These are phyloP conservation scores for Phytophthora pisi DNA, from an alignment of 352 stramenopile genomes.

Conservation along the genomic window DNA sequence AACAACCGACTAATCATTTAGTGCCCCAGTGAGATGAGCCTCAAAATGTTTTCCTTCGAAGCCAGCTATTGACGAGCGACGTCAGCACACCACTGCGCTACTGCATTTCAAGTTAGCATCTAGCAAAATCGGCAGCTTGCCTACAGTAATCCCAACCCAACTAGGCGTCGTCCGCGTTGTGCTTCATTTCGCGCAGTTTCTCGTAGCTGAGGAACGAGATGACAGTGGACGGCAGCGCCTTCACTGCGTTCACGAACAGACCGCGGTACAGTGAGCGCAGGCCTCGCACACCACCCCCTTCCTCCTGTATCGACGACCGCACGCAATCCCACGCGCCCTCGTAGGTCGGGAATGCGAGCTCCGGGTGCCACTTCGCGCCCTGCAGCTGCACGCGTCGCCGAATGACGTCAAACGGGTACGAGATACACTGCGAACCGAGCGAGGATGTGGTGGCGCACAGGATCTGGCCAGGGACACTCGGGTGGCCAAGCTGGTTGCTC, in stretches of 20 bases:
- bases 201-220: conserved; percentile 87
- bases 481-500: conserved; percentile 61
- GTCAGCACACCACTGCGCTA: not conserved
- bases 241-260: conserved; percentile 75
- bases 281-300: conserved; percentile 31
- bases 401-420: conserved; percentile 86
- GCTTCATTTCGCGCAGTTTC: conserved; percentile 68
- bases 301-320: conserved; percentile 49
- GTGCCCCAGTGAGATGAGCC: not conserved
- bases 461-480: conserved; percentile 79
- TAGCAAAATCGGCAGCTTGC: not conserved
- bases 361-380: conserved; percentile 59
- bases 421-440: conserved; percentile 69
- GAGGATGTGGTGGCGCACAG: conserved; percentile 74
- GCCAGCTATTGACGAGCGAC: not conserved
- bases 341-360: conserved; percentile 73
- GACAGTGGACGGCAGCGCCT: conserved; percentile 68
- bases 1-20: not conserved
- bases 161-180: conserved; percentile 42
- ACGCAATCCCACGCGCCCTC: conserved; percentile 77
- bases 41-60: not conserved
- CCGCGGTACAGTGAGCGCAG: conserved; percentile 73
- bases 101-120: not conserved
- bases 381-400: conserved; percentile 81
- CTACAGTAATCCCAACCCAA: not conserved